Conservation (phyloP, 2,329 filamentous ascomycete species). For the Metarhizium album region DNA sequence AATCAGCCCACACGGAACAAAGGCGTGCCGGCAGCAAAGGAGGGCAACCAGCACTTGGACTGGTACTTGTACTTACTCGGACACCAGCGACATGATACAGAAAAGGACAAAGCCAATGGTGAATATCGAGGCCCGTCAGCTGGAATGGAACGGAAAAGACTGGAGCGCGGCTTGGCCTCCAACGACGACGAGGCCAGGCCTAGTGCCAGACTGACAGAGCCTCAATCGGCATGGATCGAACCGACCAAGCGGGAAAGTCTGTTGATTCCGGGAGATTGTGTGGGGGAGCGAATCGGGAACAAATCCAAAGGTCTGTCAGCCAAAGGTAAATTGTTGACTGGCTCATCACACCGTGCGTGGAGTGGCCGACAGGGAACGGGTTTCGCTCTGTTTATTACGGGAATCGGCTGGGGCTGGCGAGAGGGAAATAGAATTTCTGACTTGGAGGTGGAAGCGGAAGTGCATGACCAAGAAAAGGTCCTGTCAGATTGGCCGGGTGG, state of each 20-base stretch:
- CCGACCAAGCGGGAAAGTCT: slow-evolving; percentile 2
- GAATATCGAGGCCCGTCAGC: not conserved
- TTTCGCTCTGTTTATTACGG: not conserved
- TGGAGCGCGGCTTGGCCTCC: slow-evolving; percentile 3
- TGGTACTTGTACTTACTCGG: slow-evolving; percentile 29
- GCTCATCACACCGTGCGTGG: slow-evolving; percentile 15
- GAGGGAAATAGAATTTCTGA: not conserved
- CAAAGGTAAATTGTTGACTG: not conserved
- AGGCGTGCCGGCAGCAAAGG: not conserved
- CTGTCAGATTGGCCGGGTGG: not conserved
- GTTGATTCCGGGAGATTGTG: slow-evolving; percentile 1
- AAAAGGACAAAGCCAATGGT: not conserved
- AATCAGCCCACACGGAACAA: slow-evolving; percentile 9
- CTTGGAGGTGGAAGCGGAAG: not conserved
- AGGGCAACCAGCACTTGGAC: too few relatives aligned
- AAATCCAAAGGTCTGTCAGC: slow-evolving; percentile 2
- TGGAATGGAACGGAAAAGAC: not conserved
- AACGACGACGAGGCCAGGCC: slow-evolving; percentile 3
- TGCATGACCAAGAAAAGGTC: not conserved
- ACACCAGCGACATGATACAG: slow-evolving; percentile 35
- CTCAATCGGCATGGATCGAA: slow-evolving; percentile 8
- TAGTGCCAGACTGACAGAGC: slow-evolving; percentile 8
- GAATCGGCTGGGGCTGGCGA: not conserved
- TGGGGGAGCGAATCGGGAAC: slow-evolving; percentile 5
- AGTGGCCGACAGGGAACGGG: slow-evolving; percentile 5